A percentile compares a stretch with the other conserved stretches of the same genome.
These are phyloP conservation scores for Magnusiomyces tetraspermus DNA, from an alignment of 1,139 yeast species.

Conservation along the genomic window DNA sequence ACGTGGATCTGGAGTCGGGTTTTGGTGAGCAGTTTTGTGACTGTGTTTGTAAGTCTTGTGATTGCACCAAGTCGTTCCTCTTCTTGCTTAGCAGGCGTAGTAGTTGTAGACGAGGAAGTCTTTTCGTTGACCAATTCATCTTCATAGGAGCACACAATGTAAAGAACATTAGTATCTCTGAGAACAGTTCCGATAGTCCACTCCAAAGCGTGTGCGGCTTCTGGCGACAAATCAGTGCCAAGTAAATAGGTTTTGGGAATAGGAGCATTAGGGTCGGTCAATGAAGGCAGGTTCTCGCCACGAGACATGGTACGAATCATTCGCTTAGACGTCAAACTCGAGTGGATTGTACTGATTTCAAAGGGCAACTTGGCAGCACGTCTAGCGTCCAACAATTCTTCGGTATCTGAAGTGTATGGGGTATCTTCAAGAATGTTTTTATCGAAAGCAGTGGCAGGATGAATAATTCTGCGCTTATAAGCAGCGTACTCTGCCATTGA, in stretches of 20 bases:
- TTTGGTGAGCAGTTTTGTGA: slow-evolving; percentile 49
- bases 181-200: slow-evolving; percentile 86
- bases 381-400: slow-evolving; percentile 57
- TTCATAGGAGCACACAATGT: slow-evolving; percentile 69
- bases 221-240: slow-evolving; percentile 78
- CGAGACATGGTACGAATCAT: slow-evolving; percentile 62
- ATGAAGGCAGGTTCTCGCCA: slow-evolving; percentile 50
- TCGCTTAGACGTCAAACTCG: slow-evolving; percentile 43
- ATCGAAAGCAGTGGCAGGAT: slow-evolving; percentile 34
- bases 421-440: slow-evolving; percentile 28
- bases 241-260: slow-evolving; percentile 63
- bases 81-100: slow-evolving; percentile 34
- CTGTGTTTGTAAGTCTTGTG: slow-evolving; percentile 51
- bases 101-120: slow-evolving; percentile 19
- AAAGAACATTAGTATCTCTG: slow-evolving; percentile 75
- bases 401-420: slow-evolving; percentile 66
- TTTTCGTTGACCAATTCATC: slow-evolving; percentile 41
- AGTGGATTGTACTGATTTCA: slow-evolving; percentile 51
- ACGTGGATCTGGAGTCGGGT: slow-evolving; percentile 73
- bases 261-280: slow-evolving; percentile 38
- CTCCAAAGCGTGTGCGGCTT: slow-evolving; percentile 75
- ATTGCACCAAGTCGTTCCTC: slow-evolving; percentile 46
- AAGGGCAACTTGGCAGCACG: slow-evolving; percentile 54
- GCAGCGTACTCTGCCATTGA: slow-evolving; percentile 43
- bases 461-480: slow-evolving; percentile 38